Base-by-base conservation (phyloP, 2,329 filamentous ascomycete species). In the Penicillium janthinellum region DNA sequence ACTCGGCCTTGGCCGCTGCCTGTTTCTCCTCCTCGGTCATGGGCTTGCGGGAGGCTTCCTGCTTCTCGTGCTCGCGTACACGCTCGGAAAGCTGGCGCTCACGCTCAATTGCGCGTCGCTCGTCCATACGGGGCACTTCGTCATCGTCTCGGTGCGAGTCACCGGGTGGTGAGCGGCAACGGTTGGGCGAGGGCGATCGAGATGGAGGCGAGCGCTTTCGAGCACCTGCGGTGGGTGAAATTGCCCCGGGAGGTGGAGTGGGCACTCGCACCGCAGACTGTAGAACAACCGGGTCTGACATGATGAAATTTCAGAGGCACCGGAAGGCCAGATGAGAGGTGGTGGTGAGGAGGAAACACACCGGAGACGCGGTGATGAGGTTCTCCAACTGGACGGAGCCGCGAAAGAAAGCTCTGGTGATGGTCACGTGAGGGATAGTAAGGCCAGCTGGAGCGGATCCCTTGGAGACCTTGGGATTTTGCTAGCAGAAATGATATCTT, bases 1-100 rank as follows among this genome's bases (percentile, higher is more conserved):
- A 96, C 81, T 97, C 93, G 65, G 92, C 91, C 80, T 96, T 96
- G 45, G 92, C 91, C 42, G 88, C 88, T 25, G 88, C 91, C 78
- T 94, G 91, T 78, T 96, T 96, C 77, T 93, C 88, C 75, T 92
- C 92, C 70, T 90, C 92, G 3, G 83, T 85, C 49, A 84, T 76
- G n/a, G 82, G 81, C 68, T 85, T 85, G 39, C 78, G 77, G 38
- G 76, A 72, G 25, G 77, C 72, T 38, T 79, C 77, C 56, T 81
- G 77, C 58, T 78, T 75, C 59, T 83, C 82, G 65, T 81, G 78
- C 63, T 84, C 78, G 54, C 83, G 79, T 54, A 84, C 77, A 55
- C 84, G 79, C 69, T 86, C 84, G 12, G 79, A 76, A 15, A 84
- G 76, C 65, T 83, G 78, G 50, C 78, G 77, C 63, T 83, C 81